Evolutionary conservation across 768 basidiomycete genomes (phyloP).

Genomic region (Clathrus columnatus): DNA sequence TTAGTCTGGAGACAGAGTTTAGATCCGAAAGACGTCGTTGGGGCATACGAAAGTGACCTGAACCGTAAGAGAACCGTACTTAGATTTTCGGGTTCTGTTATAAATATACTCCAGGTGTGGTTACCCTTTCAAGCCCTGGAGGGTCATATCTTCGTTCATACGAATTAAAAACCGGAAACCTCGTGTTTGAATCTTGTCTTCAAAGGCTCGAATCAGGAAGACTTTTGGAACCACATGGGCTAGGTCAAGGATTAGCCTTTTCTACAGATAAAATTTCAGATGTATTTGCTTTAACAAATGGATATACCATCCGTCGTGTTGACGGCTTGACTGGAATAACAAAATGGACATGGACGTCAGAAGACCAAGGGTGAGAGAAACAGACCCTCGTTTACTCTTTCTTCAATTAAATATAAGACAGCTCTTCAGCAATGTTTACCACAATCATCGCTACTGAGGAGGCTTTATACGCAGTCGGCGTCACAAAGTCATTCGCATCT

Average conservation of each 20-base stretch:
- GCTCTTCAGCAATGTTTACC: conserved; percentile 57
- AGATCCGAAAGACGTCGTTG: conserved; percentile 58
- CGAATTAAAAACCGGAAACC: conserved; percentile 51
- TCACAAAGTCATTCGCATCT: conserved; percentile 40
- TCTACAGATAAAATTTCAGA: conserved; percentile 25
- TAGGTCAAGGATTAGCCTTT: conserved; percentile 47
- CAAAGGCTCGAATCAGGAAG: conserved; percentile 37
- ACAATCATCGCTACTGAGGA: conserved; percentile 45
- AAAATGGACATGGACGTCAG: conserved; percentile 66
- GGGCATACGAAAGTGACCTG: conserved; percentile 49
- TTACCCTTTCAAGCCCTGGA: conserved; percentile 66
- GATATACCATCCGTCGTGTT: conserved; percentile 46
- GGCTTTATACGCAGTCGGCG: conserved; percentile 50
- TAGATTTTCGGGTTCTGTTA: not conserved
- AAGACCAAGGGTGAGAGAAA: conserved; percentile 51
- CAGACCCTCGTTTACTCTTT: not conserved
- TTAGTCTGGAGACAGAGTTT: conserved; percentile 77
- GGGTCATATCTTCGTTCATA: conserved; percentile 64
- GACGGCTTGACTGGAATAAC: conserved; percentile 41
- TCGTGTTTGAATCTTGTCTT: conserved; percentile 57
- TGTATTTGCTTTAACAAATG: conserved; percentile 52
- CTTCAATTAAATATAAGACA: conserved; percentile 21
- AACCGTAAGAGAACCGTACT: conserved; percentile 36
- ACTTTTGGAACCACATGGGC: conserved; percentile 40
- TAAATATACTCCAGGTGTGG: conserved; percentile 38